Percentiles rank a stretch among this genome's conserved stretches.
Conservation (phyloP, 352 stramenopile species). For the Plasmopara viticola region DNA sequence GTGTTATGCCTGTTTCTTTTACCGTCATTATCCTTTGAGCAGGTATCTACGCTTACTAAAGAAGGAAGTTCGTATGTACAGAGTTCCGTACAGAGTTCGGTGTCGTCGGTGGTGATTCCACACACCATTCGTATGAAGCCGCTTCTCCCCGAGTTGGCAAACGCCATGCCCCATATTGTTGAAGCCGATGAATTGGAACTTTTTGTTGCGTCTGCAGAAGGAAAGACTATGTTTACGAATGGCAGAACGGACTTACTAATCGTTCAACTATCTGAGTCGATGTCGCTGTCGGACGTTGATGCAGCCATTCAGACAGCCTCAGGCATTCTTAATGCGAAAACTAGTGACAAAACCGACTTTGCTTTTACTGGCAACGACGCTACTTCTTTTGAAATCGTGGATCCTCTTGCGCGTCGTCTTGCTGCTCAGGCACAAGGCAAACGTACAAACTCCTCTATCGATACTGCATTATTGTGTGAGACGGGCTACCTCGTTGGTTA, state of each 20-base stretch:
- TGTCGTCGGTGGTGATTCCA: constrained; percentile 61
- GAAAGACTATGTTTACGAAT: constrained; percentile 36
- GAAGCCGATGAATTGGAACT: constrained; percentile 16
- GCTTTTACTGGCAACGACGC: constrained; percentile 54
- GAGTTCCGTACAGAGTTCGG: constrained; percentile 31
- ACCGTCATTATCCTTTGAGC: constrained; percentile 32
- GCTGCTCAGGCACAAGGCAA: constrained; percentile 20
- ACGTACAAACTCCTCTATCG: constrained; percentile 10
- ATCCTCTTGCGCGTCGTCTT: constrained; percentile 29
- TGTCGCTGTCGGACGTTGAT: constrained; percentile 36
- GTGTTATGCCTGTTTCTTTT: constrained; percentile 56
- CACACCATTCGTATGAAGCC: constrained; percentile 57
- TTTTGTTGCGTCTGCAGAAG: constrained; percentile 28
- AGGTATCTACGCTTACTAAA: constrained; percentile 37
- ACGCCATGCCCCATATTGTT: constrained; percentile 22
- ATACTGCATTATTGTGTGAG: constrained; percentile 46
- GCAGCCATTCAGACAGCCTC: constrained; percentile 36
- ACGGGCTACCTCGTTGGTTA: constrained; percentile 53
- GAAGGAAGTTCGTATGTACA: constrained; percentile 38
- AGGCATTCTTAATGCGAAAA: constrained; percentile 26
- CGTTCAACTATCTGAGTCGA: constrained; percentile 36
- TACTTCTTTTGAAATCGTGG: constrained; percentile 18
- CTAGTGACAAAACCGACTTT: constrained; percentile 44
- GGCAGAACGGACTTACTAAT: constrained; percentile 57
- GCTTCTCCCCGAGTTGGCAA: constrained; percentile 26